Evolutionary conservation across 495 filamentous ascomycete species (phyloP), one percentile per base, ranked within the genome.

Genomic region (Aspergillus nanangensis): DNA sequence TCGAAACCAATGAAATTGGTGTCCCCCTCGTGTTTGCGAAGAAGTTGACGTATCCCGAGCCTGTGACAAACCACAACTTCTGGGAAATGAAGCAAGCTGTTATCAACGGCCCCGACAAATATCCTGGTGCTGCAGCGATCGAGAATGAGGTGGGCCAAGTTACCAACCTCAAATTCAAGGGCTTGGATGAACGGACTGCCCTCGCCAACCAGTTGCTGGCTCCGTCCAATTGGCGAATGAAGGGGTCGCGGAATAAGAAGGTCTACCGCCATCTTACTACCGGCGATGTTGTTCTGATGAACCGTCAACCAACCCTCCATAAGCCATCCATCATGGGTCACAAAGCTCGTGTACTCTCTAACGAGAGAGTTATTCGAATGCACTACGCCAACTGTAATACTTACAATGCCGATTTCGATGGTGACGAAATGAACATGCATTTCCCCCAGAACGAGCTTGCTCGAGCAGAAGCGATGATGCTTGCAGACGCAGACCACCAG

Each of bases 401-500:
- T 9, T 98, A 99, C 76, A 99, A 99, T 55, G 94, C 94, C n/a
- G 94, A 99, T 79, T 99, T 97, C 66, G 94, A 99, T 62, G 94
- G 94, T 63, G 94, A 99, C 56, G 94, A 99, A 68, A 99, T 99
- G 94, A 99, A 99, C 63, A 95, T 99, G 93, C 94, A 99, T 63
- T 96, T 99, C 60, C 94, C 94, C 8, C 94, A 99, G 53, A 96
- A 94, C 55, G 94, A 96, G 61, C 72, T 96, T 58, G 94, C 92
- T 19, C 78, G 93, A 47, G 83, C 90, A 3, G 94, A 99, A 66
- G 93, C 93, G 3, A 74, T 90, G 41, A 83, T 86, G 60, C 83
- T 99, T 55, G 93, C 94, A 8, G 91, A 96, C 62, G 95, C 94
- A 13, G 92, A 99, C 61, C 88, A 95, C 58, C 94, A 99, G 55